Base-by-base conservation (phyloP, 805 yeast species). In the Teunomyces cretensis region DNA sequence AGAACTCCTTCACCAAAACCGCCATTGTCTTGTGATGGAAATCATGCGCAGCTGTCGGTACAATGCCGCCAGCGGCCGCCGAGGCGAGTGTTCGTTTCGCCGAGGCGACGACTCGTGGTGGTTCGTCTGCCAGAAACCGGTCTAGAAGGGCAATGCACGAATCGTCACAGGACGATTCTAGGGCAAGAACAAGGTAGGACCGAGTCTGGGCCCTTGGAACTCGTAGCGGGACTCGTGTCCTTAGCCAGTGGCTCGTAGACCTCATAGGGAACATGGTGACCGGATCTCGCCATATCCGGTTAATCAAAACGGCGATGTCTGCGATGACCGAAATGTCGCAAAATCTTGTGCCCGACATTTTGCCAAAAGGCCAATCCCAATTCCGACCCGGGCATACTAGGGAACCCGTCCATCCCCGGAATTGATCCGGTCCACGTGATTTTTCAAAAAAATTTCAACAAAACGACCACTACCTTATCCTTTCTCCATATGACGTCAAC, bases 81-180 rank as follows among this genome's bases (percentile, higher is more conserved):
- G 94, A 87, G 57, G 87, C 74, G 14, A 92, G 68, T 0, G 97
- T 88, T 3, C 62, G 58, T 52, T 84, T 86, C 22, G 70, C 53
- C 48, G 91, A 89, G 17, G 74, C 81, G 2, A 88, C 43, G 1
- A 85, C 64, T 0, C 52, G 63, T 0, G 87, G 82, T 2, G 78
- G 68, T 19, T 61, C 53, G 1, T 60, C 53, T 1, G 54, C 50
- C 1, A 56, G 53, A 6, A 41, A 48, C 42, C 90, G 70, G 32
- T 84, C 83, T 2, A 91, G 60, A 6, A 92, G 67, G 0, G 96
- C 87, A 2, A 90, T 92, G 54, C 97, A 90, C 0, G 97, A 79
- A 63, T 94, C 99, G 64, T 94, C 99, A 60, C 99, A 94, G 0
- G 97, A 88, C 0, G 96, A 81, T 60, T 94, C 99, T 11, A 94